phyloP scores from a whole-genome alignment of 352 stramenopile genomes.

The Pythium diclinum region DNA sequence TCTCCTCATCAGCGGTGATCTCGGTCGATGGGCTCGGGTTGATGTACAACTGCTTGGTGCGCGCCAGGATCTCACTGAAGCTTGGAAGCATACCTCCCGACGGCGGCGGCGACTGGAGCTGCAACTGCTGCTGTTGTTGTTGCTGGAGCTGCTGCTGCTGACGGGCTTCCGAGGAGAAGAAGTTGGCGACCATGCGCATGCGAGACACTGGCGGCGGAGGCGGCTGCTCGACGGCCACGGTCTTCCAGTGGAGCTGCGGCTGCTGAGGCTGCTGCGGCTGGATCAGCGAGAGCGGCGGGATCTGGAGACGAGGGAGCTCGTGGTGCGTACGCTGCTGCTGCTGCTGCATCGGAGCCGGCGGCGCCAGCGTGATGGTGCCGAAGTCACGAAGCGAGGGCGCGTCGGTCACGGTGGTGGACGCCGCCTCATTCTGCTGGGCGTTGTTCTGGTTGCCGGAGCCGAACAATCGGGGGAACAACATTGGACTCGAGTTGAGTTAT shows the following conservation, averaged over 20 bases:
- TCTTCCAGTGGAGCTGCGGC: constrained; percentile 52
- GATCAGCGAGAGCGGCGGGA: constrained; percentile 50
- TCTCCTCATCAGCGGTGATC: constrained; percentile 29
- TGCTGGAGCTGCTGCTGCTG: constrained; percentile 25
- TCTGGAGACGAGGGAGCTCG: constrained; percentile 65
- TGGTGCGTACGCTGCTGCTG: constrained; percentile 34
- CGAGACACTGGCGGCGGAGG: constrained; percentile 23
- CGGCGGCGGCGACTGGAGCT: constrained; percentile 26
- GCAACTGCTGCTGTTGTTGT: constrained; percentile 24
- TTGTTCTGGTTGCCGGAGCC: constrained; percentile 24
- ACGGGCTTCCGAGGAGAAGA: constrained; percentile 34
- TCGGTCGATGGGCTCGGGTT: constrained; percentile 31
- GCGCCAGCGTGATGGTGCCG: constrained; percentile 15
- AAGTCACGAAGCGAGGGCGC: constrained; percentile 7
- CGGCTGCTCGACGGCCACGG: constrained; percentile 28
- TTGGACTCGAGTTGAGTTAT: not conserved
- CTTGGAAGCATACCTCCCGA: constrained; percentile 41
- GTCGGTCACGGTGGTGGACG: not conserved
- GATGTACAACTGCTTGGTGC: constrained; percentile 64
- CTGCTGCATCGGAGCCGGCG: constrained; percentile 9
- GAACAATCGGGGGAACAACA: constrained; percentile 27
- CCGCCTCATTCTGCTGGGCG: not conserved
- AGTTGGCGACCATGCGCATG: constrained; percentile 44
- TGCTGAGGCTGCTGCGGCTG: constrained; percentile 37
- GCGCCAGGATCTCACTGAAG: constrained; percentile 61